These are phyloP conservation scores for Nicotiana otophora DNA, from an alignment of 257 asterid species.

Conservation along the genomic window DNA sequence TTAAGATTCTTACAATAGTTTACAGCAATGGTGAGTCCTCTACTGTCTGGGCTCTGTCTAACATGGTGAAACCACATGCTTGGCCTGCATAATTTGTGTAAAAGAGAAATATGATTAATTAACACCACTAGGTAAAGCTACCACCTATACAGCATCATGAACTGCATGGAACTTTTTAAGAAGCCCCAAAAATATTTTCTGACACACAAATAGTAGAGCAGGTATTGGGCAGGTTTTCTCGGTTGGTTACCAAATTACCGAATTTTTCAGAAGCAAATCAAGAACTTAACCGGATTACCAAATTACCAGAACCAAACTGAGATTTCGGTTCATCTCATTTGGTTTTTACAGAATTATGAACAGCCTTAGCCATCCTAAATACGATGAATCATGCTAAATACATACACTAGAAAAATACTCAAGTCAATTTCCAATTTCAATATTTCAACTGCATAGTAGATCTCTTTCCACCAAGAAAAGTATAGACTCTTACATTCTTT, in stretches of 20 bases:
- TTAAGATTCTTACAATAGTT: conserved; percentile 36
- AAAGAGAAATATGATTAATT: no score
- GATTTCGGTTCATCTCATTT: not conserved
- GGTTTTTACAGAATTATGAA: not conserved
- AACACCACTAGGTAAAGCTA: no score
- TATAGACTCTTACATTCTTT: not conserved
- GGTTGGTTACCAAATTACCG: not conserved
- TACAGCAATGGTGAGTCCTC: no score
- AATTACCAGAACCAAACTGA: not conserved
- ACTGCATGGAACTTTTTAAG: not conserved
- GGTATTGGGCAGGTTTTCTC: not conserved
- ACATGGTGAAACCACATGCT: no score
- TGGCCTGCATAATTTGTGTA: no score
- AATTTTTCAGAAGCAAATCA: not conserved
- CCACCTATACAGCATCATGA: no score
- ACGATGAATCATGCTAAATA: not conserved
- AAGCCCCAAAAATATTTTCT: not conserved
- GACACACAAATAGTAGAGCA: not conserved
- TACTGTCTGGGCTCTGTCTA: no score
- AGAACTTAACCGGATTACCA: not conserved
- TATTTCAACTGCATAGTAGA: not conserved
- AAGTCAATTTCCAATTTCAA: not conserved
- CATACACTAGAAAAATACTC: not conserved
- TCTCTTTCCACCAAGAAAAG: not conserved
- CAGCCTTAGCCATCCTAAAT: not conserved